Conservation (phyloP, 2,329 filamentous ascomycete species). For the Aspergillus candidus region DNA sequence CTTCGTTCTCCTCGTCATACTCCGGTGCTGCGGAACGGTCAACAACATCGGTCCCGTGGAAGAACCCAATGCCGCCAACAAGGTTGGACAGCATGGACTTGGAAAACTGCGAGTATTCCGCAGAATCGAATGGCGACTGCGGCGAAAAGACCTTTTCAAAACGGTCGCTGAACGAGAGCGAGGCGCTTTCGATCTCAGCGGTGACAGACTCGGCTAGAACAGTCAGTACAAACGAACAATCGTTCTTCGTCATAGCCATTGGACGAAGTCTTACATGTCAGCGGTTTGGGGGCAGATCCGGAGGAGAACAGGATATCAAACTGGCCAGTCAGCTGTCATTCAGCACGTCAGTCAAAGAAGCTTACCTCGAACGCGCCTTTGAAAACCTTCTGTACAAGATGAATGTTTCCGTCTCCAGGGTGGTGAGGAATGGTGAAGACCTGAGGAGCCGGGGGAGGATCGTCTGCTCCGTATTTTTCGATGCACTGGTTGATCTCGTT, state of each 20-base stretch:
- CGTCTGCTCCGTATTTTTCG: slow-evolving; percentile 55
- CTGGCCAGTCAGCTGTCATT: slow-evolving; percentile 31
- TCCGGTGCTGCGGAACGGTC: slow-evolving; percentile 88
- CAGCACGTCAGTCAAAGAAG: slow-evolving; percentile 1
- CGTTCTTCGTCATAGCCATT: neutral
- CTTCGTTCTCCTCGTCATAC: slow-evolving; percentile 91
- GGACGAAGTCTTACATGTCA: slow-evolving; percentile 44
- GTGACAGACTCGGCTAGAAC: slow-evolving; percentile 57
- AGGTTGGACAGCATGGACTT: slow-evolving; percentile 92
- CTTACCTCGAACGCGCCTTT: slow-evolving; percentile 69
- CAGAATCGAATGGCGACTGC: slow-evolving; percentile 66
- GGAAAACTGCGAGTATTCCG: slow-evolving; percentile 71
- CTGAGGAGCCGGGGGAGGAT: slow-evolving; percentile 75
- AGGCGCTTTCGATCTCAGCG: slow-evolving; percentile 60
- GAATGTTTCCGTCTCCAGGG: slow-evolving; percentile 62
- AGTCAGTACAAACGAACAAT: slow-evolving; percentile 8
- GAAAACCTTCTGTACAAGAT: slow-evolving; percentile 87
- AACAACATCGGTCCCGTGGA: slow-evolving; percentile 79
- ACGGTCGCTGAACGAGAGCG: slow-evolving; percentile 64
- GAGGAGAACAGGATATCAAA: slow-evolving; percentile 92
- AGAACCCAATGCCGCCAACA: slow-evolving; percentile 90
- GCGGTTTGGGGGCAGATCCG: slow-evolving; percentile 52
- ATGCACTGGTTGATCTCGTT: slow-evolving; percentile 56
- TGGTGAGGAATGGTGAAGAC: slow-evolving; percentile 71
- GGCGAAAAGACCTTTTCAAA: slow-evolving; percentile 69